These are phyloP conservation scores for Neoscytalidium dimidiatum DNA, from an alignment of 2,329 filamentous ascomycete species.

Conservation along the genomic window DNA sequence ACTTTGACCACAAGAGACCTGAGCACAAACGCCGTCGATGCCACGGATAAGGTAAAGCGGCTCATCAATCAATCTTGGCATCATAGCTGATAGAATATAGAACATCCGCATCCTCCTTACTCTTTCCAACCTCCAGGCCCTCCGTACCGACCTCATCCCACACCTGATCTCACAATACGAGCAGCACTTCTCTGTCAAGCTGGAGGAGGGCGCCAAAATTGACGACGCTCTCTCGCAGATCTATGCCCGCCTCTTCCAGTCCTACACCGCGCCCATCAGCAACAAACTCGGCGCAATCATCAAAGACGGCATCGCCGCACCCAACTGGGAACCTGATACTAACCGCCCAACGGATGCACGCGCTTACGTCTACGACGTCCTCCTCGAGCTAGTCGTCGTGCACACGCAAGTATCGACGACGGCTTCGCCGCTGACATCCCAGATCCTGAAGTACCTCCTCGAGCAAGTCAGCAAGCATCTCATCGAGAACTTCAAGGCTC, in stretches of 20 bases:
- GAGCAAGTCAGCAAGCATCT: slow-evolving; percentile 79
- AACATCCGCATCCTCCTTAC: slow-evolving; percentile 93
- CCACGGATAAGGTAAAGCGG: slow-evolving; percentile 35
- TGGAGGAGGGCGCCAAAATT: slow-evolving; percentile 91
- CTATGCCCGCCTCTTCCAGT: slow-evolving; percentile 85
- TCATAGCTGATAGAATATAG: slow-evolving; percentile 47
- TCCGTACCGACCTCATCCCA: slow-evolving; percentile 81
- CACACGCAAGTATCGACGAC: slow-evolving; percentile 70
- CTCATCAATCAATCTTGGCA: neutral
- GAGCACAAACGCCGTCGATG: slow-evolving; percentile 36
- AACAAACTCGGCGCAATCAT: slow-evolving; percentile 56
- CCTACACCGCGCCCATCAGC: slow-evolving; percentile 80
- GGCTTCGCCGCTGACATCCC: slow-evolving; percentile 71
- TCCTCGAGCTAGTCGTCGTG: slow-evolving; percentile 83
- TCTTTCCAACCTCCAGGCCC: slow-evolving; percentile 83
- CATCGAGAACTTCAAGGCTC: slow-evolving; percentile 74
- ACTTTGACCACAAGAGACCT: slow-evolving; percentile 24
- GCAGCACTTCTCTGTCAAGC: slow-evolving; percentile 87
- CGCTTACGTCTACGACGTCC: slow-evolving; percentile 85
- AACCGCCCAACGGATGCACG: slow-evolving; percentile 70
- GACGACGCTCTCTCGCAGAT: slow-evolving; percentile 89
- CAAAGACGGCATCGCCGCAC: slow-evolving; percentile 67
- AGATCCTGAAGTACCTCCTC: slow-evolving; percentile 83
- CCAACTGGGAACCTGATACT: slow-evolving; percentile 68
- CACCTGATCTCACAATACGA: slow-evolving; percentile 92